A percentile compares a stretch with the other conserved stretches of the same genome.
Conservation (phyloP, 2,329 filamentous ascomycete species). For the Cadophora sp. region DNA sequence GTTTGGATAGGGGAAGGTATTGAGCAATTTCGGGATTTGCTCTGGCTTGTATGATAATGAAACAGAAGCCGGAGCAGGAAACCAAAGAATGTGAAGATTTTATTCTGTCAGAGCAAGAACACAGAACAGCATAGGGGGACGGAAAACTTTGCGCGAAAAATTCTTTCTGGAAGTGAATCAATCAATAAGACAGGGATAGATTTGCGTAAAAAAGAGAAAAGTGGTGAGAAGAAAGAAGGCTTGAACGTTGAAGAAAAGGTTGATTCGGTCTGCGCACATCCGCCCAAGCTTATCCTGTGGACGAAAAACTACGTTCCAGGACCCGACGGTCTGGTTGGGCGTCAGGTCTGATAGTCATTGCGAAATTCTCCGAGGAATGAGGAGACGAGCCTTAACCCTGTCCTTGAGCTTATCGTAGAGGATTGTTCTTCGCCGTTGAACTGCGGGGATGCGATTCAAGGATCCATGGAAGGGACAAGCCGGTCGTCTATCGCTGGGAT, state of each 20-base stretch:
- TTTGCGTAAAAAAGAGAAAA: too few species aligned
- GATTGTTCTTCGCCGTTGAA: not conserved
- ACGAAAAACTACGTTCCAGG: not conserved
- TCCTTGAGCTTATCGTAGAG: not conserved
- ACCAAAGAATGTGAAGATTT: too few species aligned
- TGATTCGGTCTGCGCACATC: not conserved
- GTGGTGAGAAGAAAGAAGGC: not conserved
- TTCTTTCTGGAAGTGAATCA: too few species aligned
- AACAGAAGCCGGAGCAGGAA: too few species aligned
- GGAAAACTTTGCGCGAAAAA: not conserved
- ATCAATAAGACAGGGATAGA: too few species aligned
- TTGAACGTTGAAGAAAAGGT: too few species aligned
- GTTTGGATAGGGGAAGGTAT: too few species aligned
- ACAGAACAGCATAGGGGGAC: too few species aligned
- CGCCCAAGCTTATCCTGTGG: not conserved
- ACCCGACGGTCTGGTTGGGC: not conserved
- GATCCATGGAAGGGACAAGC: not conserved
- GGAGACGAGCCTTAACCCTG: not conserved
- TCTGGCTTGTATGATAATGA: too few species aligned
- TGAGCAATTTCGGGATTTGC: too few species aligned
- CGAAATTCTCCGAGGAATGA: not conserved
- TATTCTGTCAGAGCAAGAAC: too few species aligned
- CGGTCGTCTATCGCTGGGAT: not conserved
- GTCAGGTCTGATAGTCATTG: not conserved
- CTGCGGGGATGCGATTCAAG: not conserved